Conservation (phyloP, 2,329 filamentous ascomycete species). For the Hypomyces perniciosus region DNA sequence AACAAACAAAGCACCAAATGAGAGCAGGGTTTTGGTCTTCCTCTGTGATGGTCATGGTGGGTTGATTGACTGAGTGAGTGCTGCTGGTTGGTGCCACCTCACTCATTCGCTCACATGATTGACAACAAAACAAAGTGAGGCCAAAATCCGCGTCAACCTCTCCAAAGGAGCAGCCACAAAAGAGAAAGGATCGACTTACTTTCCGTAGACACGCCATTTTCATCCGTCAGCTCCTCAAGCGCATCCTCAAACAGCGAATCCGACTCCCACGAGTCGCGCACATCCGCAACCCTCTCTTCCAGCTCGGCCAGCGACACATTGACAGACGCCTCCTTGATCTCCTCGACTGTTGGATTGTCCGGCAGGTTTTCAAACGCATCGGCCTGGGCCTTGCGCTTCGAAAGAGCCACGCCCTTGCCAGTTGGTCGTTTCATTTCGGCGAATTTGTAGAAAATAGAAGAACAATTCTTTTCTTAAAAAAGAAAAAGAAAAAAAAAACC, state of each 20-base stretch:
- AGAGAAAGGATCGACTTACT: constrained; percentile 30
- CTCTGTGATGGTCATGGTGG: too few relatives aligned
- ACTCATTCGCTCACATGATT: not conserved
- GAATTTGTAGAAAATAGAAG: not conserved
- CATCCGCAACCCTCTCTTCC: constrained; percentile 46
- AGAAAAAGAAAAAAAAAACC: too few relatives aligned
- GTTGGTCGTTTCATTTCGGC: constrained; percentile 13
- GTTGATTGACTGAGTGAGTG: too few relatives aligned
- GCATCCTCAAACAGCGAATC: constrained; percentile 59
- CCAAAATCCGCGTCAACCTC: not conserved
- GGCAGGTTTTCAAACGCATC: constrained; percentile 32
- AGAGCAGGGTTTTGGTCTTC: not conserved
- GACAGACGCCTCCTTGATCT: constrained; percentile 31
- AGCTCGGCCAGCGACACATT: constrained; percentile 38
- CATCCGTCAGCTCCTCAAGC: constrained; percentile 52
- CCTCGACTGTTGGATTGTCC: constrained; percentile 28
- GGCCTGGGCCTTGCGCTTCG: constrained; percentile 28
- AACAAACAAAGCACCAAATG: not conserved
- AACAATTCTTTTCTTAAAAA: not conserved
- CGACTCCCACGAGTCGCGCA: constrained; percentile 54
- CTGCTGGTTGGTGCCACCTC: too few relatives aligned
- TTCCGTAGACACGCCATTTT: constrained; percentile 39
- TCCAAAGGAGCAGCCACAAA: constrained; percentile 4
- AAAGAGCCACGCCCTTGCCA: constrained; percentile 26
- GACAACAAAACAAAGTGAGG: not conserved